Conservation (phyloP, 148 eudicot genomes). For the Gaultheria prostrata region DNA sequence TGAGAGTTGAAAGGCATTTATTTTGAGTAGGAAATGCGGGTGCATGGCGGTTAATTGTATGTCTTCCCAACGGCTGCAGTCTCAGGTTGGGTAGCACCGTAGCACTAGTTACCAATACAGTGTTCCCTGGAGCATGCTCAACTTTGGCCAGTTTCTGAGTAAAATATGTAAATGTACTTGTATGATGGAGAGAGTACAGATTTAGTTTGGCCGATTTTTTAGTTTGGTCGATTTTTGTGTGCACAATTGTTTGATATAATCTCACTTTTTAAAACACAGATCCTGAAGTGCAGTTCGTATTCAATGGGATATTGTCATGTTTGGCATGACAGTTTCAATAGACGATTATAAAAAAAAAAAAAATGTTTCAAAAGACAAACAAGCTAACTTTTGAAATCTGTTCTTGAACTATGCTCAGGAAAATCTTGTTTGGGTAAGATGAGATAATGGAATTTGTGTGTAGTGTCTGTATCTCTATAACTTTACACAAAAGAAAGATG, state of each 20-base stretch:
- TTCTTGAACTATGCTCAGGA: background rate
- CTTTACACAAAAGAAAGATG: no score
- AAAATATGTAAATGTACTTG: background rate
- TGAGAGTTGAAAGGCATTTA: background rate
- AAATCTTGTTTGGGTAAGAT: no score
- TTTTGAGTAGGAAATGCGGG: background rate
- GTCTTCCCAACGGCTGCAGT: background rate
- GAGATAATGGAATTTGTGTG: no score
- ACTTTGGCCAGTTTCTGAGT: background rate
- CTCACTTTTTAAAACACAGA: background rate
- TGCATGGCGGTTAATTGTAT: background rate
- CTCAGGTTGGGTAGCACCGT: background rate
- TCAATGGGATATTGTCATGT: background rate
- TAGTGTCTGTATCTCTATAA: no score
- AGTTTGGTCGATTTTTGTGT: no score
- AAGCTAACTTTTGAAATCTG: background rate
- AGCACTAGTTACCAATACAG: background rate
- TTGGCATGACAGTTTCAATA: background rate
- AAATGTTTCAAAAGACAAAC: no score
- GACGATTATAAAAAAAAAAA: no score
- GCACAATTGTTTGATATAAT: background rate
- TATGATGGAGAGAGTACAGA: background rate
- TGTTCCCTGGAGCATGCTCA: background rate
- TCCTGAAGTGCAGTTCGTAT: background rate
- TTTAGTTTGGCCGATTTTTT: background rate